phyloP scores from a whole-genome alignment of 108 stramenopile species.

The Asterionellopsis glacialis region DNA sequence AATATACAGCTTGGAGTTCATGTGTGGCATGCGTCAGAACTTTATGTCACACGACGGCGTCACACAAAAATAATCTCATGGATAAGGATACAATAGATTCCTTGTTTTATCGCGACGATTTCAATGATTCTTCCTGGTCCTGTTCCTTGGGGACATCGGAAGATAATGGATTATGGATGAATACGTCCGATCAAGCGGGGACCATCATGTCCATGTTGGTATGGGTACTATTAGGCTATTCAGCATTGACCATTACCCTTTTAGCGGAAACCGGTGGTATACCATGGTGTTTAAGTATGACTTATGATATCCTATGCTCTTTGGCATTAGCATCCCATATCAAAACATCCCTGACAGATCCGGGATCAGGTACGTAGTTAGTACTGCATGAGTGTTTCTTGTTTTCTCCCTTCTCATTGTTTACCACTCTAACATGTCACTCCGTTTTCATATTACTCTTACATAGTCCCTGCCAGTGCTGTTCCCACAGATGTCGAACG shows the following conservation, averaged over 20 bases:
- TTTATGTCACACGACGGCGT: too few relatives aligned
- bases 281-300: constrained; percentile 41
- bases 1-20: too few relatives aligned
- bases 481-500: constrained; percentile 79
- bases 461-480: constrained; percentile 49
- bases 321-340: constrained; percentile 87
- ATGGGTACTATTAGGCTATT: constrained; percentile 78
- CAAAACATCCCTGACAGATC: constrained; percentile 94
- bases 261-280: constrained; percentile 76
- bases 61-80: too few relatives aligned
- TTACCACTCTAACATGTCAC: too few relatives aligned
- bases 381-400: too few relatives aligned
- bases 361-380: constrained; percentile 75
- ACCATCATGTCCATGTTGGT: constrained; percentile 84
- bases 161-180: constrained; percentile 84
- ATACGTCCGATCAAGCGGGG: constrained; percentile 84
- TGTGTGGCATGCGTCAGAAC: too few relatives aligned
- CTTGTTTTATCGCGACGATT: constrained; percentile 51
- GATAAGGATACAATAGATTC: constrained; percentile 2
- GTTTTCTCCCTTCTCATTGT: too few relatives aligned
- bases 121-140: constrained; percentile 55
- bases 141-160: constrained; percentile 48
- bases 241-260: constrained; percentile 65
- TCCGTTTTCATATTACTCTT: too few relatives aligned
- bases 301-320: constrained; percentile 56